A percentile compares a stretch with the other conserved stretches of the same genome.
phyloP scores from a whole-genome alignment of 2,329 filamentous ascomycete genomes.

The Claviceps lovelessii region DNA sequence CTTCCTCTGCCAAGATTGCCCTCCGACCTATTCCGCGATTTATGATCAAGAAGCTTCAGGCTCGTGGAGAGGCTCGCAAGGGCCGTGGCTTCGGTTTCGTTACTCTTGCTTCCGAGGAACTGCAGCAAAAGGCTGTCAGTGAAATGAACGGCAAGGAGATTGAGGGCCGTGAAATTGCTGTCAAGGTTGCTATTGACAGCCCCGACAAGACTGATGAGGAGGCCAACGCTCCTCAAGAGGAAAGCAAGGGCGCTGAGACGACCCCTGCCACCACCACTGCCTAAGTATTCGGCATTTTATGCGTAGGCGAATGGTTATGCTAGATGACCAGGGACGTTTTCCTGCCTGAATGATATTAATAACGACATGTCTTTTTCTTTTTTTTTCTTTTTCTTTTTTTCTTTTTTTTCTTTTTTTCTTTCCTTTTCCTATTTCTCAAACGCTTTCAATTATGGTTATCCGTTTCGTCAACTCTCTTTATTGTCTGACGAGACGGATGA shows the following conservation, averaged over 20 bases:
- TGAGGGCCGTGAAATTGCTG: slow-evolving; percentile 94
- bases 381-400: slow-evolving; percentile 12
- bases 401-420: too few species aligned
- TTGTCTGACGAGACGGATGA: slow-evolving; percentile 3
- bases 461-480: slow-evolving; percentile 12
- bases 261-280: slow-evolving; percentile 16
- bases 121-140: slow-evolving; percentile 88
- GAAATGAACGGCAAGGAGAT: slow-evolving; percentile 99
- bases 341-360: slow-evolving; percentile 19
- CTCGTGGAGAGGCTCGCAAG: slow-evolving; percentile 95
- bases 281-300: slow-evolving; percentile 12
- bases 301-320: slow-evolving; percentile 7
- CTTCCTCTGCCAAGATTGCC: slow-evolving; percentile 92
- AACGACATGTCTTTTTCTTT: slow-evolving; percentile 23
- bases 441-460: slow-evolving; percentile 24
- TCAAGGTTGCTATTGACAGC: slow-evolving; percentile 99
- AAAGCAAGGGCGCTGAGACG: slow-evolving; percentile 25
- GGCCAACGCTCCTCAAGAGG: slow-evolving; percentile 41
- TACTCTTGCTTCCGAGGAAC: slow-evolving; percentile 83
- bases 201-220: slow-evolving; percentile 92
- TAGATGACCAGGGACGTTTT: slow-evolving; percentile 14
- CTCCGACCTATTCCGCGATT: slow-evolving; percentile 96
- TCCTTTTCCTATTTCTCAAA: slow-evolving; percentile 20
- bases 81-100: slow-evolving; percentile 98
- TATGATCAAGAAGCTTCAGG: slow-evolving; percentile 99